Evolutionary conservation across 2,329 filamentous ascomycete genomes (phyloP), one percentile per base, ranked within the genome.

Genomic region (Penicillium sp.): DNA sequence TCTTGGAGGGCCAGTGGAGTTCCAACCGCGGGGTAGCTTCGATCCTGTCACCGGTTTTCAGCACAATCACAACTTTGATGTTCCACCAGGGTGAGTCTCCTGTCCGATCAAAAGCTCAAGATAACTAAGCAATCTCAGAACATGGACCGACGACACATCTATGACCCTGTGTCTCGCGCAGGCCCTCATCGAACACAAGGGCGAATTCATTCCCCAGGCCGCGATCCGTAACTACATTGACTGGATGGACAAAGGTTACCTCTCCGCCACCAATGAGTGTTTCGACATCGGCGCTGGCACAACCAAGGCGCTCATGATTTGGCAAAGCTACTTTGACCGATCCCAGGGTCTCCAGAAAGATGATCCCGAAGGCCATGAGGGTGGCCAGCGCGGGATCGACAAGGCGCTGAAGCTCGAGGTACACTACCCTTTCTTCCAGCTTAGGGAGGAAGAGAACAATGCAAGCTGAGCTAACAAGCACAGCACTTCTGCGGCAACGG

Each of bases 81-180:
- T 56, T 6, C 29, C 45, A 9, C 44, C 44, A 5, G 45, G 45
- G 54, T 56, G 45, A 47, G 45, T 13, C 21, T 26, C 35, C 11
- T 35, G 19, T 56, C 11, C 8, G 26, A 8, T 7, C 23, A 41
- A 23, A 9, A 26, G 9, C 17, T 13, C 35, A 21, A 17, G 5
- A 30, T 60, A 48, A 53, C 26, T 31, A 21, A 30, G 13, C 7
- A 2, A 26, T 26, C n/a, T 17, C 45, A 73, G 72, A 9, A 73
- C 71, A 38, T 81, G 77, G 68, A 80, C 79, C 4, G 79, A 81
- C 65, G 79, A 81, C 61, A 81, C 78, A 1, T 75, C 77, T 13
- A 79, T 81, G 76, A 78, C 79, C 5, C 69, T 82, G 11, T 80
- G 79, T 52, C 74, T 81, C 5, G 75, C 77, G 2, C 68, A 75